A percentile compares a stretch with the other conserved stretches of the same genome.
phyloP scores from a whole-genome alignment of 2,329 filamentous ascomycete genomes.

The Fonsecaea erecta region DNA sequence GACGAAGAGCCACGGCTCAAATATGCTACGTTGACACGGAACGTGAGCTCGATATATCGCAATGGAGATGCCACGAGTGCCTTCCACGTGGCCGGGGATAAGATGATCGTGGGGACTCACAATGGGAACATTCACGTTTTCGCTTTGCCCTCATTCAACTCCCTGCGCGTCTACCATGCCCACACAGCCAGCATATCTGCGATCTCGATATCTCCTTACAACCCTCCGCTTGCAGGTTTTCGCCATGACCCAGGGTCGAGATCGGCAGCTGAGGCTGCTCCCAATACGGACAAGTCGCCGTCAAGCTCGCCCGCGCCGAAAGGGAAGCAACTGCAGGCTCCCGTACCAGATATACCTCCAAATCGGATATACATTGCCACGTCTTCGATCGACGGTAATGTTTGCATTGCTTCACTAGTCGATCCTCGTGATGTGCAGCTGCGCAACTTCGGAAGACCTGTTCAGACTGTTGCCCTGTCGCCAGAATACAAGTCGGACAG shows the following conservation, averaged over 20 bases:
- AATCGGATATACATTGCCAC: constrained; percentile 94
- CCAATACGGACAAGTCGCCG: constrained; percentile 48
- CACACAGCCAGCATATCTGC: constrained; percentile 90
- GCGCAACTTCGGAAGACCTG: constrained; percentile 89
- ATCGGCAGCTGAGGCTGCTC: constrained; percentile 41
- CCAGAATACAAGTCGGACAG: constrained; percentile 90
- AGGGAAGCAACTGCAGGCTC: constrained; percentile 53
- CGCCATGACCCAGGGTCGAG: constrained; percentile 42
- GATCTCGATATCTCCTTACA: constrained; percentile 87
- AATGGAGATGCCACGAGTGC: constrained; percentile 94
- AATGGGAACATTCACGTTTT: constrained; percentile 95
- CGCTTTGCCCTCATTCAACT: constrained; percentile 78
- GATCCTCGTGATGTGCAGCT: constrained; percentile 89
- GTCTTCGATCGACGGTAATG: constrained; percentile 92
- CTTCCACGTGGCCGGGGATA: constrained; percentile 89
- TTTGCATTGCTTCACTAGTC: constrained; percentile 85
- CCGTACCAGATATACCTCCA: constrained; percentile 74
- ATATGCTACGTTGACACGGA: constrained; percentile 83
- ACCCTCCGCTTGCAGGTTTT: constrained; percentile 60
- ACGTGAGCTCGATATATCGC: constrained; percentile 79
- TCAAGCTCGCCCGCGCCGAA: constrained; percentile 56
- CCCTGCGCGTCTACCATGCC: constrained; percentile 84
- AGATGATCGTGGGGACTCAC: constrained; percentile 96
- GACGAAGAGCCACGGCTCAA: constrained; percentile 95
- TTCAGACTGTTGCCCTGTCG: constrained; percentile 91